Percentiles rank a stretch among this genome's conserved stretches.
Conservation (phyloP, 1,284 basidiomycete genomes). For the Coniferiporia weirii region DNA sequence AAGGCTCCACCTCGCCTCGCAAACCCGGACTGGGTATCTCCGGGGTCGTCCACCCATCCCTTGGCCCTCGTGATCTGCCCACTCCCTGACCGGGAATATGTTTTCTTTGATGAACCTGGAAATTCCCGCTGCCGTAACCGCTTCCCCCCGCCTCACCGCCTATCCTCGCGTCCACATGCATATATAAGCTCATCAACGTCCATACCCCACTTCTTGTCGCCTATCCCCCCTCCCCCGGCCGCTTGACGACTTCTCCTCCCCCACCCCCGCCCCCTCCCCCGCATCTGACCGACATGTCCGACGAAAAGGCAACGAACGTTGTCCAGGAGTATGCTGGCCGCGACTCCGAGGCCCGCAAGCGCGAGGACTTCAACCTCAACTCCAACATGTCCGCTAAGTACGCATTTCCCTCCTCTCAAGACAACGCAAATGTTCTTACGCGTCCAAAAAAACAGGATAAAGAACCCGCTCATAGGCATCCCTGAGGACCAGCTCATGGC, state of each 20-base stretch:
- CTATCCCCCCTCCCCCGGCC: not conserved
- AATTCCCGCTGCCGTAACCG: too few relatives aligned
- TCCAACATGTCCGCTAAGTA: not conserved
- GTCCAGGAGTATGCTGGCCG: not conserved
- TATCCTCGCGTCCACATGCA: too few relatives aligned
- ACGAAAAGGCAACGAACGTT: not conserved
- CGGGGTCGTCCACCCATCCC: too few relatives aligned
- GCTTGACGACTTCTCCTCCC: not conserved
- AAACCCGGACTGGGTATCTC: too few relatives aligned
- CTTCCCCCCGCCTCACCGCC: too few relatives aligned
- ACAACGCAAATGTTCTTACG: not conserved
- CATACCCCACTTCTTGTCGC: not conserved
- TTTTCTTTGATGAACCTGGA: too few relatives aligned
- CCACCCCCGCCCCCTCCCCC: not conserved
- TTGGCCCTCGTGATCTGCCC: too few relatives aligned
- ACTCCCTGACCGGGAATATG: too few relatives aligned
- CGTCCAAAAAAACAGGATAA: constrained; percentile 35
- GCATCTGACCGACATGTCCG: not conserved
- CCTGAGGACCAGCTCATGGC: constrained; percentile 37
- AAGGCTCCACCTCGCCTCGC: too few relatives aligned
- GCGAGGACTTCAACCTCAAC: not conserved
- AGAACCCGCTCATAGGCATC: constrained; percentile 49
- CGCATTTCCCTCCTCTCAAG: not conserved
- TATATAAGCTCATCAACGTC: not conserved
- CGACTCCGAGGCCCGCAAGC: not conserved